Conservation (phyloP, 2,329 filamentous ascomycete genomes). For the Davidsoniella australis region DNA sequence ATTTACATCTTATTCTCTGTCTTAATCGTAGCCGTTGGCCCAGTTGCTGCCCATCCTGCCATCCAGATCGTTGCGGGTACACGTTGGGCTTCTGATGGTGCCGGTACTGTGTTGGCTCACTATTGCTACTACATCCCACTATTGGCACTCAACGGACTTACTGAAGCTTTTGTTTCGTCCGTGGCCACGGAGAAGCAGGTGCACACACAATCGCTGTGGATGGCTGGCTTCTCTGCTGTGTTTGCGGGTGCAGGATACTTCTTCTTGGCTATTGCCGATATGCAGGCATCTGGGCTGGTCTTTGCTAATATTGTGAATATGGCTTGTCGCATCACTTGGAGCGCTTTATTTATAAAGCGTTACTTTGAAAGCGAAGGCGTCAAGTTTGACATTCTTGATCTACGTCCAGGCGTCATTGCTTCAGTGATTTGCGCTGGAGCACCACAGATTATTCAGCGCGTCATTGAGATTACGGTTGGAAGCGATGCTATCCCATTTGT, state of each 20-base stretch:
- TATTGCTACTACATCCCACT: constrained; percentile 93
- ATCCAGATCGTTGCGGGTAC: constrained; percentile 60
- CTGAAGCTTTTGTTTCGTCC: constrained; percentile 82
- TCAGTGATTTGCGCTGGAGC: constrained; percentile 28
- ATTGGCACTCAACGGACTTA: constrained; percentile 76
- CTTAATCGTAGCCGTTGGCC: constrained; percentile 52
- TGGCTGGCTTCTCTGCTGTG: constrained; percentile 61
- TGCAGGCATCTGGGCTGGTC: constrained; percentile 69
- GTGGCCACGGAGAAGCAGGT: constrained; percentile 64
- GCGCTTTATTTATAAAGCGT: constrained; percentile 47
- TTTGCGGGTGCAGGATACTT: constrained; percentile 63
- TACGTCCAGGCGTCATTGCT: constrained; percentile 28
- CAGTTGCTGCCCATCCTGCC: constrained; percentile 54
- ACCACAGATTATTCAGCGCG: constrained; percentile 23
- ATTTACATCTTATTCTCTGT: constrained; percentile 61
- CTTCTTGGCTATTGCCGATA: constrained; percentile 48
- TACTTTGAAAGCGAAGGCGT: constrained; percentile 39
- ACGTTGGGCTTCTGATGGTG: constrained; percentile 58
- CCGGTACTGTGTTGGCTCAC: constrained; percentile 53
- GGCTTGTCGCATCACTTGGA: constrained; percentile 70
- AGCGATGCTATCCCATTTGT: background rate
- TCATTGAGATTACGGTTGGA: constrained; percentile 1
- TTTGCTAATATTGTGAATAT: constrained; percentile 83
- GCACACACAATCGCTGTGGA: constrained; percentile 62
- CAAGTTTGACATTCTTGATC: constrained; percentile 23